Conservation (phyloP, 2,329 filamentous ascomycete genomes). For the Akanthomyces dipterigenus region DNA sequence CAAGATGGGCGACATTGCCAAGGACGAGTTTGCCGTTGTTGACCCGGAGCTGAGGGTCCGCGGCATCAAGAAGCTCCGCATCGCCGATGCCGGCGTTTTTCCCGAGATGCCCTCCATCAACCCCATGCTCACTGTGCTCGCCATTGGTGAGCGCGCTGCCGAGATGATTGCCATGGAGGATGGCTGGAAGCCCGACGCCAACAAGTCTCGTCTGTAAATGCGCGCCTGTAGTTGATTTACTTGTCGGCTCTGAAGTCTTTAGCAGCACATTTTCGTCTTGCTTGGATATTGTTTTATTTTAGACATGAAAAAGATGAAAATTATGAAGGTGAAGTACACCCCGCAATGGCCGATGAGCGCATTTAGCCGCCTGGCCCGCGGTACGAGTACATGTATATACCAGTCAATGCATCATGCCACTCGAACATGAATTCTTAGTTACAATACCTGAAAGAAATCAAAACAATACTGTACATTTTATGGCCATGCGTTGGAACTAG, state of each 20-base stretch:
- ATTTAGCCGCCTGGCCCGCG: background rate
- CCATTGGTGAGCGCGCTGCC: conserved; percentile 74
- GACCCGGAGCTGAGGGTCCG: conserved; percentile 65
- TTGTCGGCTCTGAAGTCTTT: background rate
- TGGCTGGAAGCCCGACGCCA: conserved; percentile 34
- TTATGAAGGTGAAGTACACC: background rate
- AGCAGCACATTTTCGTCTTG: background rate
- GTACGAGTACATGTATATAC: background rate
- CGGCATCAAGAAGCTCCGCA: conserved; percentile 66
- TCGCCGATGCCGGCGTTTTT: conserved; percentile 84
- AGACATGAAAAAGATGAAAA: background rate
- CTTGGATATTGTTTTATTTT: background rate
- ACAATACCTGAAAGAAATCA: background rate
- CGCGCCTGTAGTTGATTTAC: background rate
- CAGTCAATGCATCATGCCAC: background rate
- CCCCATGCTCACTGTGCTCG: conserved; percentile 84
- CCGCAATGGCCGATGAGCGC: background rate
- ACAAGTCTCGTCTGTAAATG: conserved; percentile 11
- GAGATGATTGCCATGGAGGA: conserved; percentile 71
- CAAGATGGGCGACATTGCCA: conserved; percentile 72
- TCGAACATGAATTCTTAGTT: conserved; percentile 2
- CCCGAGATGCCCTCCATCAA: conserved; percentile 82
- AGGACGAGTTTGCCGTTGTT: conserved; percentile 71
- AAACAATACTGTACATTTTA: background rate
- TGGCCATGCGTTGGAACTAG: background rate